phyloP scores from a whole-genome alignment of 768 basidiomycete species.

The Lactarius deliciosus region DNA sequence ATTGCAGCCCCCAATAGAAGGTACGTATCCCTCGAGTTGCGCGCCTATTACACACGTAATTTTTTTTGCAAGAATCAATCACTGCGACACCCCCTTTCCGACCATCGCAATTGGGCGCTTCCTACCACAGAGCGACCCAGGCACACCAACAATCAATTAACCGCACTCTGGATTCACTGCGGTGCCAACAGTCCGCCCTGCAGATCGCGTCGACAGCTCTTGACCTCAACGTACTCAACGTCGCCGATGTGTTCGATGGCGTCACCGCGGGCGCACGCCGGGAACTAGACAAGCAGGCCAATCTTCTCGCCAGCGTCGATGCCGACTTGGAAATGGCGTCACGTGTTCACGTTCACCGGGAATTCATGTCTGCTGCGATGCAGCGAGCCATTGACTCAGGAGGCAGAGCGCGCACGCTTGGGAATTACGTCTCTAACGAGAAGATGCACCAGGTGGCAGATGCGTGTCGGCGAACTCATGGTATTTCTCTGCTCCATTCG shows the following conservation, averaged over 20 bases:
- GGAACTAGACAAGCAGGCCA: slow-evolving; percentile 67
- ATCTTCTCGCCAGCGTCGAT: slow-evolving; percentile 60
- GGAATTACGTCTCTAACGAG: slow-evolving; percentile 74
- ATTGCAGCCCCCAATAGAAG: slow-evolving; percentile 70
- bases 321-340: slow-evolving; percentile 72
- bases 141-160: slow-evolving; percentile 62
- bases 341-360: slow-evolving; percentile 65
- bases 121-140: slow-evolving; percentile 63
- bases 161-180: slow-evolving; percentile 51
- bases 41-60: slow-evolving; percentile 6
- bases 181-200: slow-evolving; percentile 66
- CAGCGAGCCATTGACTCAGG: slow-evolving; percentile 72
- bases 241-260: slow-evolving; percentile 67
- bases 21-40: slow-evolving; percentile 39
- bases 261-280: slow-evolving; percentile 54
- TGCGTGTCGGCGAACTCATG: slow-evolving; percentile 65
- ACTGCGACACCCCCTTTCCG: slow-evolving; percentile 72
- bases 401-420: slow-evolving; percentile 64
- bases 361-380: slow-evolving; percentile 68
- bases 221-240: slow-evolving; percentile 69
- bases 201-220: slow-evolving; percentile 71
- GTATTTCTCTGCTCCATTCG: slow-evolving; percentile 40
- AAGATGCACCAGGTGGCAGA: slow-evolving; percentile 83
- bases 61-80: slow-evolving; percentile 47
- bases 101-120: slow-evolving; percentile 62